These are phyloP conservation scores for Phytophthora pseudosyringae DNA, from an alignment of 352 stramenopile species.

Conservation along the genomic window DNA sequence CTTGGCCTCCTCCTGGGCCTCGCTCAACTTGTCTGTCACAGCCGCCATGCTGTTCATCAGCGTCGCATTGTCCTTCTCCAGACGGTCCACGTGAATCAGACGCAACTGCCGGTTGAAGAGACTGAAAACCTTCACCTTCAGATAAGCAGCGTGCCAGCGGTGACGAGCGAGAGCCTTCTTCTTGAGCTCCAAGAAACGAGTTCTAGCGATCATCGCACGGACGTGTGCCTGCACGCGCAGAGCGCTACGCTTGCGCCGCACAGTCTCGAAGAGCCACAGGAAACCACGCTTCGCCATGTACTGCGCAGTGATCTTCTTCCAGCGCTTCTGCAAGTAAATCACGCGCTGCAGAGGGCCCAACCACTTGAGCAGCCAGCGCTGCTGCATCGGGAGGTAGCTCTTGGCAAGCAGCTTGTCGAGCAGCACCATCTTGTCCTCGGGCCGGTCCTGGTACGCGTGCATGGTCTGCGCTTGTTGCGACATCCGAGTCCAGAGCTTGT, in stretches of 20 bases:
- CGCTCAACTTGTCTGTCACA: conserved; percentile 47
- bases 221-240: conserved; percentile 73
- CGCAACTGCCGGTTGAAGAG: conserved; percentile 68
- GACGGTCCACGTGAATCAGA: conserved; percentile 71
- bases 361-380: conserved; percentile 89
- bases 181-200: conserved; percentile 67
- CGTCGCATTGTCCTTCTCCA: conserved; percentile 71
- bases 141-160: conserved; percentile 68
- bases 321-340: conserved; percentile 88
- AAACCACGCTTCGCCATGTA: conserved; percentile 82
- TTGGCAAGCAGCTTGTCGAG: conserved; percentile 78
- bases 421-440: conserved; percentile 87
- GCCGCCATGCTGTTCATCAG: conserved; percentile 49
- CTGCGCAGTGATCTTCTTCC: conserved; percentile 80
- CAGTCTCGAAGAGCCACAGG: conserved; percentile 75
- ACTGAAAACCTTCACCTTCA: conserved; percentile 63
- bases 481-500: conserved; percentile 70
- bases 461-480: conserved; percentile 74
- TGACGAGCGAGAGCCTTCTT: conserved; percentile 68
- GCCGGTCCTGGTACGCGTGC: conserved; percentile 73
- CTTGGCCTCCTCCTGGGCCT: conserved; percentile 54
- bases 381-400: conserved; percentile 61
- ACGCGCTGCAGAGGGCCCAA: conserved; percentile 79
- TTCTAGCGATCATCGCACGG: conserved; percentile 70
- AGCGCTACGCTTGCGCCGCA: conserved; percentile 67